Conservation (phyloP, 2,329 filamentous ascomycete species). For the Aspergillus oerlinghausenensis region DNA sequence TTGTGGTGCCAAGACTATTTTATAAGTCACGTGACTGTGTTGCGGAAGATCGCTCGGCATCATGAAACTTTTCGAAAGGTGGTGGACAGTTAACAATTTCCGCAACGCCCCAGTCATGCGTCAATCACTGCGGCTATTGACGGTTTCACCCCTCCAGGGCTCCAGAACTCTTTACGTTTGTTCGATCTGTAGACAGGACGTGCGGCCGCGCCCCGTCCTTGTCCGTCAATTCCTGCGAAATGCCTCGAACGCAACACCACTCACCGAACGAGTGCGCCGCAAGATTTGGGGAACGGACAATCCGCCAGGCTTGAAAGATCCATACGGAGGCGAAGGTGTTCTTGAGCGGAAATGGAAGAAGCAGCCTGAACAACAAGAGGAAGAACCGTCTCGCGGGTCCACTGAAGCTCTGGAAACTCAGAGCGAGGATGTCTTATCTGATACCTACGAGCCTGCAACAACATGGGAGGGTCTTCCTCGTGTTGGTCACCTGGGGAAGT, state of each 20-base stretch:
- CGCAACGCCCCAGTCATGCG: constrained; percentile 31
- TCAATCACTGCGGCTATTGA: constrained; percentile 33
- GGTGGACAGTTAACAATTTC: constrained; percentile 2
- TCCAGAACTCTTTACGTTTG: constrained; percentile 34
- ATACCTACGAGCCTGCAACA: constrained; percentile 43
- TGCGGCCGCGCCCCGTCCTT: constrained; percentile 27
- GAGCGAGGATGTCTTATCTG: constrained; percentile 9
- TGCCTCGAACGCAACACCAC: constrained; percentile 30
- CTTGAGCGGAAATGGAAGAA: constrained; percentile 25
- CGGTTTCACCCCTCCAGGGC: constrained; percentile 26
- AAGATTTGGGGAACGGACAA: constrained; percentile 49
- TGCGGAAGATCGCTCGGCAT: constrained; percentile 4
- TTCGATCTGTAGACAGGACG: constrained; percentile 37
- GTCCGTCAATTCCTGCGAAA: constrained; percentile 33
- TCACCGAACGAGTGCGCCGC: constrained; percentile 44
- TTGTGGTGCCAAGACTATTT: not conserved
- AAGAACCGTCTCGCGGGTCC: constrained; percentile 9
- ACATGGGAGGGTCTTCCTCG: constrained; percentile 52
- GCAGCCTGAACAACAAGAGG: constrained; percentile 12
- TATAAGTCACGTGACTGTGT: constrained; percentile 23
- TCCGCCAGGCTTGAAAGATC: constrained; percentile 46
- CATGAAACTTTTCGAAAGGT: constrained; percentile 17
- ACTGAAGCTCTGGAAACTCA: constrained; percentile 9
- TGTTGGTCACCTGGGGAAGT: constrained; percentile 48
- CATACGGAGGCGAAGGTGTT: constrained; percentile 40